phyloP scores from a whole-genome alignment of 257 asterid species.

The Avicennia marina region DNA sequence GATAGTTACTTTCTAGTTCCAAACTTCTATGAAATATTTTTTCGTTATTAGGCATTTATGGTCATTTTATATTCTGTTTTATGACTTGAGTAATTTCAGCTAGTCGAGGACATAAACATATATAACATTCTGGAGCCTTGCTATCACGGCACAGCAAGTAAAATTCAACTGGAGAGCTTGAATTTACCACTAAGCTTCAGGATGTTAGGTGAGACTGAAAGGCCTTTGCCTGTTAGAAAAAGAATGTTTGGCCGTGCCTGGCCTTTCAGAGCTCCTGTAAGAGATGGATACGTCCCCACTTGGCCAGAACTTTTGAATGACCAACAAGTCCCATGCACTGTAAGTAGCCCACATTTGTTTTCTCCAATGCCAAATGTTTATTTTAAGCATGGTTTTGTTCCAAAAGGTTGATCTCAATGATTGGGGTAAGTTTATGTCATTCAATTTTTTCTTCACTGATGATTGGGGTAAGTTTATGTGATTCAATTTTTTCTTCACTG shows the following conservation, averaged over 20 bases:
- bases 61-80: background rate
- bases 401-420: too few species aligned
- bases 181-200: slow-evolving; percentile 81
- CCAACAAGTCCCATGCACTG: slow-evolving; percentile 64
- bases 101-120: slow-evolving; percentile 48
- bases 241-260: slow-evolving; percentile 97
- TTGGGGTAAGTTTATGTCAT: too few species aligned
- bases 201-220: slow-evolving; percentile 85
- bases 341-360: too few species aligned
- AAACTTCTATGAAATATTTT: background rate
- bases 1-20: slow-evolving; percentile 14
- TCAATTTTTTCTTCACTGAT: too few species aligned
- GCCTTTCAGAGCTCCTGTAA: slow-evolving; percentile 91
- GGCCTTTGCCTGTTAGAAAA: slow-evolving; percentile 73
- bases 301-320: slow-evolving; percentile 75
- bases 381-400: too few species aligned
- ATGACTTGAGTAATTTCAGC: slow-evolving; percentile 47
- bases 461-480: too few species aligned
- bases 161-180: slow-evolving; percentile 23
- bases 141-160: slow-evolving; percentile 51
- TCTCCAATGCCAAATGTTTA: too few species aligned
- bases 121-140: slow-evolving; percentile 92
- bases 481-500: too few species aligned
- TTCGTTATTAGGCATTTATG: background rate
- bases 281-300: slow-evolving; percentile 73